phyloP scores from a whole-genome alignment of 352 stramenopile species.

The Plasmopara viticola region DNA sequence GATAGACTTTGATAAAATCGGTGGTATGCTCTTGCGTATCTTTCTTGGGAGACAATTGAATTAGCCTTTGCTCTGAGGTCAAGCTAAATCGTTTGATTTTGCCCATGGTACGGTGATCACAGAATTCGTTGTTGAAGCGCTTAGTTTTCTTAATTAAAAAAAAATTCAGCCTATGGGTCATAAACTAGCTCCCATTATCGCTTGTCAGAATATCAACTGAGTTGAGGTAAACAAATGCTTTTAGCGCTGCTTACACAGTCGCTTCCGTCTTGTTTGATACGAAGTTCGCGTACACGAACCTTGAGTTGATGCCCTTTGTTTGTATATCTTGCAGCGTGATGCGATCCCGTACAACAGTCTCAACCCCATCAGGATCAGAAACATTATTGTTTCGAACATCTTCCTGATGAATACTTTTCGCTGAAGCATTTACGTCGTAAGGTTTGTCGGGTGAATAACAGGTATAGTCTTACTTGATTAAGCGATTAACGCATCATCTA shows the following conservation, averaged over 20 bases:
- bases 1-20: too few relatives aligned
- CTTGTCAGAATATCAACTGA: conserved; percentile 26
- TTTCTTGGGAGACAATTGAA: too few relatives aligned
- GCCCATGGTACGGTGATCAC: conserved; percentile 32
- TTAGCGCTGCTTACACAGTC: conserved; percentile 1
- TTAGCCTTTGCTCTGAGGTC: too few relatives aligned
- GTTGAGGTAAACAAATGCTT: conserved; percentile 6
- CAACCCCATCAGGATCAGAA: not conserved
- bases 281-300: not conserved
- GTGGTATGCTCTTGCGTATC: too few relatives aligned
- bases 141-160: conserved; percentile 27
- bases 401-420: conserved; percentile 1
- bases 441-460: not conserved
- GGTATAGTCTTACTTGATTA: not conserved
- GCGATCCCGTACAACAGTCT: conserved; percentile 2
- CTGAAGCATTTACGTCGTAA: conserved; percentile 2
- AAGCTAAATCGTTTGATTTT: conserved; percentile 40
- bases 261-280: not conserved
- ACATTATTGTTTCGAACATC: conserved; percentile 1
- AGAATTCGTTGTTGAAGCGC: conserved; percentile 34
- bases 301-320: conserved; percentile 3
- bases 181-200: conserved; percentile 36
- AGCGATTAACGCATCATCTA: conserved; percentile 1
- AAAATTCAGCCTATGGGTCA: conserved; percentile 22
- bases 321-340: conserved; percentile 3